phyloP scores from a whole-genome alignment of 495 filamentous ascomycete species.

The Monascus purpureus region DNA sequence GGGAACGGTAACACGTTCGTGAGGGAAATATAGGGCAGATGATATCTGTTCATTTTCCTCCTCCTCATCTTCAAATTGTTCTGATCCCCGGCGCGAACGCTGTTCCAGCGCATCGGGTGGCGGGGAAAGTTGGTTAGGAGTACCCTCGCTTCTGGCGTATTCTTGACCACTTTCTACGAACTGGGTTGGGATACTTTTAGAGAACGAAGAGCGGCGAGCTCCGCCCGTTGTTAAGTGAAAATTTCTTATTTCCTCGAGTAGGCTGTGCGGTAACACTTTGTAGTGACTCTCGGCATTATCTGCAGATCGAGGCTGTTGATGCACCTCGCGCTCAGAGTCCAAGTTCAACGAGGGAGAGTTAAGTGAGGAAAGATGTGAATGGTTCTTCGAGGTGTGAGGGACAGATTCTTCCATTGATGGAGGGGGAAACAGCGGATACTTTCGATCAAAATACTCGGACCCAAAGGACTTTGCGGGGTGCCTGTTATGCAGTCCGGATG shows the following conservation, averaged over 20 bases:
- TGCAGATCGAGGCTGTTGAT: slow-evolving; percentile 7
- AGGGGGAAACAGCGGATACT: background rate
- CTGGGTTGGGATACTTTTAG: slow-evolving; percentile 38
- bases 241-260: slow-evolving; percentile 51
- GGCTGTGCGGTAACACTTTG: slow-evolving; percentile 27
- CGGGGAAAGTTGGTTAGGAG: slow-evolving; percentile 10
- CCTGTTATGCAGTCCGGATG: slow-evolving; percentile 6
- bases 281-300: slow-evolving; percentile 14
- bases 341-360: slow-evolving; percentile 1
- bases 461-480: slow-evolving; percentile 4
- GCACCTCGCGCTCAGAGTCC: slow-evolving; percentile 1
- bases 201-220: slow-evolving; percentile 36
- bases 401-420: slow-evolving; percentile 5
- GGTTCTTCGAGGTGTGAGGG: slow-evolving; percentile 13
- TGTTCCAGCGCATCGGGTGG: slow-evolving; percentile 13
- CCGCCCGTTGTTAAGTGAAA: slow-evolving; percentile 43
- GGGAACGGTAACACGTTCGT: slow-evolving; percentile 44
- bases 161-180: slow-evolving; percentile 21
- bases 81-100: slow-evolving; percentile 23
- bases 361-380: slow-evolving; percentile 21
- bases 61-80: slow-evolving; percentile 58
- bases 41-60: slow-evolving; percentile 89
- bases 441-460: slow-evolving; percentile 2
- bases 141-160: slow-evolving; percentile 14
- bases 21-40: slow-evolving; percentile 85